Conservation (phyloP, 1,139 yeast species). For the Wickerhamiella infanticola region DNA sequence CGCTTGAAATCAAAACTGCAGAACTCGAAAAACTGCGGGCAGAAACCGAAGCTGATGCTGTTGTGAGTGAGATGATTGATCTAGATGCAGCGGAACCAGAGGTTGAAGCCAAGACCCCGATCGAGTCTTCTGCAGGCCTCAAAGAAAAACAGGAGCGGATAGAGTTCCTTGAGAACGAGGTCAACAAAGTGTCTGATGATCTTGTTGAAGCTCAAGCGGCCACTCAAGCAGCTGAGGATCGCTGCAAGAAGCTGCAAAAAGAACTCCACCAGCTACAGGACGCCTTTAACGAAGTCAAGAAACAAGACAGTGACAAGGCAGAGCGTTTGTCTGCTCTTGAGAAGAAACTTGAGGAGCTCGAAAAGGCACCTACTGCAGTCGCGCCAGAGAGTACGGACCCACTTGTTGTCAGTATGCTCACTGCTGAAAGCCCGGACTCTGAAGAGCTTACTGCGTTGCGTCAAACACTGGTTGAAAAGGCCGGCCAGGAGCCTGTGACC, state of each 20-base stretch:
- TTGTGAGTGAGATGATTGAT: neutral
- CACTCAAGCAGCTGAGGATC: neutral
- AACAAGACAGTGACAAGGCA: constrained; percentile 8
- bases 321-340: constrained; percentile 7
- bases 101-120: neutral
- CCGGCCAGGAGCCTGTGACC: constrained; percentile 5
- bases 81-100: neutral
- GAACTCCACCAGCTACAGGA: constrained; percentile 3
- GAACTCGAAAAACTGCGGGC: neutral
- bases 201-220: constrained; percentile 5
- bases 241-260: neutral
- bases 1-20: neutral
- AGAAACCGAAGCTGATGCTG: neutral
- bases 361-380: neutral
- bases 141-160: constrained; percentile 12
- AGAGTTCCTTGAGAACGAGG: constrained; percentile 13
- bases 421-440: neutral
- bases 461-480: neutral
- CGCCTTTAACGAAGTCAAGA: constrained; percentile 8
- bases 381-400: neutral
- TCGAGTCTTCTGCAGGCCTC: neutral
- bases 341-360: neutral
- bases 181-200: constrained; percentile 9
- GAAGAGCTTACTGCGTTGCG: constrained; percentile 3
- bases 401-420: neutral